Base-by-base conservation (phyloP, 2,329 filamentous ascomycete species). In the Aureobasidium sp. region DNA sequence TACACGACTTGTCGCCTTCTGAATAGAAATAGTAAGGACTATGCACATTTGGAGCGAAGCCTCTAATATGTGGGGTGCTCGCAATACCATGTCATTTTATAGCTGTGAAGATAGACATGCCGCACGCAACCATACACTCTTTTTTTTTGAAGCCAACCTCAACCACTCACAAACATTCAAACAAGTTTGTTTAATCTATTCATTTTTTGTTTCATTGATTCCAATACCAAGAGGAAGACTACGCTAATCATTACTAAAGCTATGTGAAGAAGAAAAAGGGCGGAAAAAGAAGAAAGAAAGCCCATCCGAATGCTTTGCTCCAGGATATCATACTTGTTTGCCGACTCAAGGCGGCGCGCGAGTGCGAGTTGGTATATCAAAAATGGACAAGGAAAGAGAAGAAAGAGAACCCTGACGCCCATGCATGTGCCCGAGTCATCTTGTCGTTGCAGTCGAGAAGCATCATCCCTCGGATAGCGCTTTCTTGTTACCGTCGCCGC, bases 391-490 rank as follows among this genome's bases (percentile, higher is more conserved):
- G 57, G 48, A 45, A 61, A 60, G 27, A 44, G n/a, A 52, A 61
- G 20, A 61, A 25, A 51, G 45, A 45, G 12, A 42, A 42, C 34
- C 20, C 3, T 22, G 31, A 39, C 27, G 39, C 37, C 27, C 11
- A 31, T 36, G 39, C 27, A 45, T 36, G 31, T 22, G 22, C 25
- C 12, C 39, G 41, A 42, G 27, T 44, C 41, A n/a, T 51, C n/a
- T 47, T 47, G 49, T 52, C 49, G 20, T 52, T 34, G 31, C 36
- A 39, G 15, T 42, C 15, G 7, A 22, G n/a, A n/a, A 31, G 22
- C n/a, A 20, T 51, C 67, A 94, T 44, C 89, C 89, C 75, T 96
- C 91, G 66, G 94, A 90, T 67, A 95, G 87, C 52, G 87, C 81
- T 76, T 64, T 62, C 42, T 61, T 62, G 29, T 59, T 59, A 15